Percentiles rank a stretch among this genome's conserved stretches.
These are phyloP conservation scores for Panaeolus papilionaceus DNA, from an alignment of 768 basidiomycete genomes.

Conservation along the genomic window DNA sequence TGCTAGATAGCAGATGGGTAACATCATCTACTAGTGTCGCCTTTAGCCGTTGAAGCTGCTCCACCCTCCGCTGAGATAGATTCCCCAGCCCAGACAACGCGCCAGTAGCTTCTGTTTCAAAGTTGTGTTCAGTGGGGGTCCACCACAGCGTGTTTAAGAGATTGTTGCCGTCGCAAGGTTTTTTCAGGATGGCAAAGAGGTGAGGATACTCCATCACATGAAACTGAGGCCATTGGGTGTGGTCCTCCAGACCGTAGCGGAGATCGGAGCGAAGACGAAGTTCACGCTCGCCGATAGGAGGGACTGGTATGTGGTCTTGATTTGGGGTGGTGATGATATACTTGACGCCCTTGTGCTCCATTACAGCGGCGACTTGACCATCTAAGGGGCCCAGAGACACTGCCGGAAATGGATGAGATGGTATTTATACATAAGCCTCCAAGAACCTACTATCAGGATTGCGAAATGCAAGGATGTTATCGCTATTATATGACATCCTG, in stretches of 20 bases:
- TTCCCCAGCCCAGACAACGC: not conserved
- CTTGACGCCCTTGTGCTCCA: not conserved
- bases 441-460: not conserved
- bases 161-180: not conserved
- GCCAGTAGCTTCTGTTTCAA: not conserved
- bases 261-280: constrained; percentile 9
- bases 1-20: not conserved
- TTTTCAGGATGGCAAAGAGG: constrained; percentile 1
- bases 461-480: not conserved
- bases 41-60: not conserved
- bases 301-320: not conserved
- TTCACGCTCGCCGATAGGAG: not conserved
- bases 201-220: not conserved
- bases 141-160: constrained; percentile 2
- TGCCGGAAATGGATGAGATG: not conserved
- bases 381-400: constrained; percentile 12
- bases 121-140: not conserved
- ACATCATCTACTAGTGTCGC: not conserved
- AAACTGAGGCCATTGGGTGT: constrained; percentile 17
- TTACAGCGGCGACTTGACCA: constrained; percentile 4
- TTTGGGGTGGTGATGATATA: constrained; percentile 13
- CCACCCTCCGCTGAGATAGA: not conserved
- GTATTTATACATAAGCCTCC: not conserved
- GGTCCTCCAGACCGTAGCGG: constrained; percentile 16
- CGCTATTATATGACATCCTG: not conserved